These are phyloP conservation scores for Leptographium wingfieldii DNA, from an alignment of 2,329 filamentous ascomycete genomes.

Conservation along the genomic window DNA sequence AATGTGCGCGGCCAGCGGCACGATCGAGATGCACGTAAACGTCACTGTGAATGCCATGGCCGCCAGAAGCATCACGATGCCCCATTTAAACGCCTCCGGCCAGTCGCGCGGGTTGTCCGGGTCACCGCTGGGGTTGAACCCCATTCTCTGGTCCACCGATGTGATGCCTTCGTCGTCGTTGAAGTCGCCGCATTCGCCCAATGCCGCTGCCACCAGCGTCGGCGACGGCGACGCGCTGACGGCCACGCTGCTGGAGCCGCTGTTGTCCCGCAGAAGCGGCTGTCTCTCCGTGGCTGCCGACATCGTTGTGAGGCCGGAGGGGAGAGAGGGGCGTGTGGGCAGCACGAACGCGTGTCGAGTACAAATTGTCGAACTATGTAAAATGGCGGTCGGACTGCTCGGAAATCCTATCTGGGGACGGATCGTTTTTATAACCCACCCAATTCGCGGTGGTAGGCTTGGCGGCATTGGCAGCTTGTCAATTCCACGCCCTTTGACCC, in stretches of 20 bases:
- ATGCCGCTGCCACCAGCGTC: background rate
- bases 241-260: background rate
- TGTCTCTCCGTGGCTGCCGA: constrained; percentile 3
- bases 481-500: background rate
- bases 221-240: background rate
- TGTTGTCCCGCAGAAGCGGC: constrained; percentile 4
- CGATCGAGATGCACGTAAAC: constrained; percentile 43
- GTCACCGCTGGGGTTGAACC: constrained; percentile 17
- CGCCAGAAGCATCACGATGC: constrained; percentile 37
- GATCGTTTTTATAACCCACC: background rate
- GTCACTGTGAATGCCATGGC: constrained; percentile 47
- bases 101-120: constrained; percentile 41
- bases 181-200: background rate
- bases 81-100: constrained; percentile 38
- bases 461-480: background rate
- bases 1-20: constrained; percentile 40
- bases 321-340: background rate
- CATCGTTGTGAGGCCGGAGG: background rate
- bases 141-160: background rate
- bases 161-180: background rate
- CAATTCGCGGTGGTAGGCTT: background rate
- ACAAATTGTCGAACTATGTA: no score
- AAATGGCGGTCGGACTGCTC: background rate
- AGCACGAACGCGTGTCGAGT: no score
- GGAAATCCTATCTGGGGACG: background rate